Evolutionary conservation across 2,329 filamentous ascomycete genomes (phyloP).

Genomic region (Alternaria sp.): DNA sequence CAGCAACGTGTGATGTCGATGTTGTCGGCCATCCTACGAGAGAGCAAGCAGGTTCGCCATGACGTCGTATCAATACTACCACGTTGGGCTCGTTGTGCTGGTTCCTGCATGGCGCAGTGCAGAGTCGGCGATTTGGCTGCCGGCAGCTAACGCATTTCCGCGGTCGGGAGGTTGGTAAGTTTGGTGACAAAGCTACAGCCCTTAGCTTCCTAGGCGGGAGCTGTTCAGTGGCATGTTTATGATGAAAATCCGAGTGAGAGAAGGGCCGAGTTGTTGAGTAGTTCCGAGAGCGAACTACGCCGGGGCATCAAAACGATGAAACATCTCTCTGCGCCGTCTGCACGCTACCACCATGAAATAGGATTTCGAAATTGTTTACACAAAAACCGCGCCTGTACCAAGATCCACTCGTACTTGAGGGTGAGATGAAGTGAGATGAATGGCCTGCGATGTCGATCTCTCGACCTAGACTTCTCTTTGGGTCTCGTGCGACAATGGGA

Average conservation of each 20-base stretch:
- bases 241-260: not conserved
- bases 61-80: not conserved
- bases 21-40: not conserved
- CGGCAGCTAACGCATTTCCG: constrained; percentile 8
- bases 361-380: not conserved
- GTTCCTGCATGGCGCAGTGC: not conserved
- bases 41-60: not conserved
- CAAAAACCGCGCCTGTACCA: not conserved
- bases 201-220: not conserved
- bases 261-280: constrained; percentile 1
- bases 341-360: not conserved
- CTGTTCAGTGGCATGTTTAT: not conserved
- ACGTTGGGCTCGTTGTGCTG: not conserved
- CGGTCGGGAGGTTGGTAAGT: constrained; percentile 3
- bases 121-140: constrained; percentile 3
- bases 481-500: not conserved
- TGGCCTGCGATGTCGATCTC: constrained; percentile 3
- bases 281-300: not conserved
- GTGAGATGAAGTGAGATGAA: constrained; percentile 4
- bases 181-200: constrained; percentile 4
- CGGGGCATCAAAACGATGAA: not conserved
- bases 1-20: not conserved
- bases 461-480: not conserved
- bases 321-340: not conserved
- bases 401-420: not conserved